Evolutionary conservation across 2,329 filamentous ascomycete genomes (phyloP), one percentile per base, ranked within the genome.

Genomic region (Colletotrichum sidae): DNA sequence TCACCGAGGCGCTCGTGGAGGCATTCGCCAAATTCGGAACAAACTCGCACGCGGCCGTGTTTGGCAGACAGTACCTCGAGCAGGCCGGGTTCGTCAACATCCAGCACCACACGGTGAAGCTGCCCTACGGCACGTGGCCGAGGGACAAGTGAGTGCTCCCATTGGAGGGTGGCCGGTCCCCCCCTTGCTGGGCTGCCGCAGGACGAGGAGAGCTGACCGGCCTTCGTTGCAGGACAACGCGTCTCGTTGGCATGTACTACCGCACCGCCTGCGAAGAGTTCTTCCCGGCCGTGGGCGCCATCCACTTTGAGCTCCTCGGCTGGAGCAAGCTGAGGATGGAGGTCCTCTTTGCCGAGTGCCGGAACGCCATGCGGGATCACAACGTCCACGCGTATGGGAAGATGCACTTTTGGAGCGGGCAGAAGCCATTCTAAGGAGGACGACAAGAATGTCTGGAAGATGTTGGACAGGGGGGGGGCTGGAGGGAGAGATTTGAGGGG

Each of bases 111-210:
- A 73, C 75, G 8, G 76, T 78, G 68, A 81, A 84, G 69, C 74
- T 85, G 9, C 84, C 84, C 0, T 77, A 83, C 7, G 82, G 81
- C 13, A 72, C 74, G 0, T 87, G 84, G 84, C 76, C 83, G 0
- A 78, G 74, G 53, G 80, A 86, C 54, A 72, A 76, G 17, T 67
- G n/a, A 52, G 61, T 53, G 0, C 4, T 44, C 12, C 13, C 13
- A 7, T 1, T n/a, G n/a, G 15, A 9, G 8, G 2, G 44, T 7
- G n/a, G 10, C 44, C 10, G 10, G 9, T 8, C 5, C 13, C 44
- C 44, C 15, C 13, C 4, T 25, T 25, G 25, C 4, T 25, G 25
- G 25, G 25, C 25, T 25, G 2, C 4, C 4, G 25, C 25, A 25
- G 25, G 25, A 25, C 25, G 25, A 25, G 25, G 4, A 13, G 8